Evolutionary conservation across 2,329 filamentous ascomycete genomes (phyloP), one percentile per base, ranked within the genome.

Genomic region (Fusarium nematophilum): DNA sequence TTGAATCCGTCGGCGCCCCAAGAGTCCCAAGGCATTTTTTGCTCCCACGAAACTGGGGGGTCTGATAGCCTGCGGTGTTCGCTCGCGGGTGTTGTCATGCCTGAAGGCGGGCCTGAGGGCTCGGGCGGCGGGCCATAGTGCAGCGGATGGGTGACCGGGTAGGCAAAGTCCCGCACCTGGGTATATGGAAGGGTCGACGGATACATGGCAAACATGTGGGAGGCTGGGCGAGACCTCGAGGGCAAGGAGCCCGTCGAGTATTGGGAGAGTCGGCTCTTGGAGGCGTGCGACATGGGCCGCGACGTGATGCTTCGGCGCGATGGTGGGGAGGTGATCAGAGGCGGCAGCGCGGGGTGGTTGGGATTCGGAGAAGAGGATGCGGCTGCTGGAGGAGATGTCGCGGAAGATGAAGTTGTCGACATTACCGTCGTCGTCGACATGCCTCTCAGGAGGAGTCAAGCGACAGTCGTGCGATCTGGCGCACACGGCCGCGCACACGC

Each of bases 131-230:
- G 91, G 1, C 95, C 95, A 81, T 97, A 97, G 79, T 98, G 95
- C 75, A 97, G 83, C 36, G 92, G 93, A 75, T 98, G 91, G 50
- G 84, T 83, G 21, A 85, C 73, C 26, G 92, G 87, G 73, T 98
- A 99, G 66, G 95, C 95, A 78, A 98, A 99, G 81, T 99, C 95
- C 70, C 95, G 90, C 64, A 99, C 93, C 37, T 92, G 82, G n/a
- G 93, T 88, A 75, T 97, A 97, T 6, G 91, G 77, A 14, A 97
- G 85, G 72, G 88, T 96, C 54, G 93, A 95, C 68, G 92, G 90
- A 75, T 92, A 95, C 69, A 90, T 81, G 13, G 92, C 90, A 71
- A 95, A 94, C 60, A 91, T 83, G 70, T 90, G 86, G n/a, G 92
- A 96, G 51, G 84, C 83, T 15, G 93, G 92, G 57, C 92, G 88